Evolutionary conservation across 1,284 basidiomycete species (phyloP).

Genomic region (Ustilago sp.): DNA sequence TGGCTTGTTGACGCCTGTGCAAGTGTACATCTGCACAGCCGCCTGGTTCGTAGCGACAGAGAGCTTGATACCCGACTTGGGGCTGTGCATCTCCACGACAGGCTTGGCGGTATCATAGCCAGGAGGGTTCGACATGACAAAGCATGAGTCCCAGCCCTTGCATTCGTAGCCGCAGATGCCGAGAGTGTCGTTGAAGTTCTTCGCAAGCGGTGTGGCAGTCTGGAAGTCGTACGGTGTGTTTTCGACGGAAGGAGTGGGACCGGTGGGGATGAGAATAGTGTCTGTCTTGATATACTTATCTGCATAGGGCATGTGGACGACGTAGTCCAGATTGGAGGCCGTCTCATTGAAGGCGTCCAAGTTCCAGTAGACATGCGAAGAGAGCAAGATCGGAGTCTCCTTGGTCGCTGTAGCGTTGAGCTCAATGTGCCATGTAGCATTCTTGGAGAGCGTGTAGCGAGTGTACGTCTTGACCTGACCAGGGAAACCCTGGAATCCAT

Average conservation of each 20-base stretch:
- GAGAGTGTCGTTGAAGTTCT: conserved; percentile 53
- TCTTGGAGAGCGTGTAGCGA: conserved; percentile 43
- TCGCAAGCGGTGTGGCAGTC: conserved; percentile 41
- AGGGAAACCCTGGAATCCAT: conserved; percentile 66
- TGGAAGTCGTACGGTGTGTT: conserved; percentile 59
- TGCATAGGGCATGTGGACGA: conserved; percentile 58
- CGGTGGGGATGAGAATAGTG: conserved; percentile 61
- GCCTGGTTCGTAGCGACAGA: conserved; percentile 53
- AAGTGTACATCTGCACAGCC: conserved; percentile 63
- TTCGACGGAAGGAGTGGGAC: conserved; percentile 40
- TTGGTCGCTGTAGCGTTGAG: conserved; percentile 52
- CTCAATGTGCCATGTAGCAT: conserved; percentile 51
- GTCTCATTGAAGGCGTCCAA: conserved; percentile 56
- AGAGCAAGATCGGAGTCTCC: conserved; percentile 64
- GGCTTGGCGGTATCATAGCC: conserved; percentile 42
- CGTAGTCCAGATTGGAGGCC: conserved; percentile 51
- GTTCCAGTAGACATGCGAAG: conserved; percentile 67
- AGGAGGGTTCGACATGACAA: conserved; percentile 57
- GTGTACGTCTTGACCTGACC: conserved; percentile 45
- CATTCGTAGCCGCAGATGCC: conserved; percentile 60
- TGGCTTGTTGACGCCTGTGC: conserved; percentile 46
- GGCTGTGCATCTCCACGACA: conserved; percentile 56
- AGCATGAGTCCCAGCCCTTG: conserved; percentile 64
- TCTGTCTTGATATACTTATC: conserved; percentile 57
- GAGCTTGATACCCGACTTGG: conserved; percentile 59